Conservation (phyloP, 208 protist genomes). For the Trypanosoma congolense region DNA sequence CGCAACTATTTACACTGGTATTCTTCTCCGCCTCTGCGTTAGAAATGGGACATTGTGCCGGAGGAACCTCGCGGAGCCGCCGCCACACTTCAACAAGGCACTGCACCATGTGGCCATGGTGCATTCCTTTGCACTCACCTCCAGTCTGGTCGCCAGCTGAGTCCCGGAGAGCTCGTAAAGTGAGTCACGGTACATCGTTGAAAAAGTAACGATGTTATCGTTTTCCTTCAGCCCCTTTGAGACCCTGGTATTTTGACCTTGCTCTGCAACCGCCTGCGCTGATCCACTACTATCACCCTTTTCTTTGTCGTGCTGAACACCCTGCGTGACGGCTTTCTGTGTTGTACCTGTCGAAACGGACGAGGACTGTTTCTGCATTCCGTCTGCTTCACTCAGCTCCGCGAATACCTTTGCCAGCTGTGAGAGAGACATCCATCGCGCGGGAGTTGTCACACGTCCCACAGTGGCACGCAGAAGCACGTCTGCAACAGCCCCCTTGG, state of each 20-base stretch:
- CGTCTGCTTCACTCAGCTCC: conserved; percentile 22
- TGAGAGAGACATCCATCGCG: conserved; percentile 23
- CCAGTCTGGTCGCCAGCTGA: conserved; percentile 29
- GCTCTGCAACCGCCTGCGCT: background rate
- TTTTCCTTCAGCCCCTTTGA: background rate
- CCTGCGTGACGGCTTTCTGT: too few relatives aligned
- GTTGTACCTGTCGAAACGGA: too few relatives aligned
- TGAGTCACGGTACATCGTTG: conserved; percentile 23
- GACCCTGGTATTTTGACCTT: background rate
- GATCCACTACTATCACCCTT: background rate
- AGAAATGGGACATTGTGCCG: conserved; percentile 6
- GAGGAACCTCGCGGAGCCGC: conserved; percentile 13
- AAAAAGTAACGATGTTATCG: conserved; percentile 23
- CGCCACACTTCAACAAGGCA: conserved; percentile 45
- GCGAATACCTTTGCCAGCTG: conserved; percentile 46
- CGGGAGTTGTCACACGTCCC: background rate
- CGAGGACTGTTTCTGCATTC: background rate
- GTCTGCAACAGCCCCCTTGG: background rate
- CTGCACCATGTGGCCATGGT: conserved; percentile 43
- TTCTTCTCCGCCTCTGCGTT: conserved; percentile 15
- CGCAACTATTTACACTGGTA: background rate
- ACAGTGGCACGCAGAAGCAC: background rate
- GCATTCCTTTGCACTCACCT: conserved; percentile 22
- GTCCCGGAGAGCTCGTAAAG: conserved; percentile 20
- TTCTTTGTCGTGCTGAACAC: background rate